Evolutionary conservation across 805 yeast species (phyloP).

Genomic region (Candida caryicola): DNA sequence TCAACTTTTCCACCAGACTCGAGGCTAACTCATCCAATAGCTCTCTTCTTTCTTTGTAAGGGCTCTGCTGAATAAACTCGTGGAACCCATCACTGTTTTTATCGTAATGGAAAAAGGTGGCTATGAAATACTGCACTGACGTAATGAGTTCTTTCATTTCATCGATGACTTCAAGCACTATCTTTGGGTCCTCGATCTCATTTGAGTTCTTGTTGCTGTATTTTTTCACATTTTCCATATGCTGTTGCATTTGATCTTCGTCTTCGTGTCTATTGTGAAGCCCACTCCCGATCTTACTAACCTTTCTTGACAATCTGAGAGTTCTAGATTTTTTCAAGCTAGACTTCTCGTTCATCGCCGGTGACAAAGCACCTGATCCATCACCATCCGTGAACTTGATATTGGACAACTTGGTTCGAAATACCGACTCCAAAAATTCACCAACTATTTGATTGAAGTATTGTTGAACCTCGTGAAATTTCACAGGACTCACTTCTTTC

Average conservation of each 20-base stretch:
- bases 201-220: constrained; percentile 6
- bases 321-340: constrained; percentile 29
- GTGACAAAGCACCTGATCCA: constrained; percentile 12
- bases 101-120: constrained; percentile 41
- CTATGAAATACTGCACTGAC: constrained; percentile 38
- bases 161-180: constrained; percentile 34
- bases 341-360: constrained; percentile 5
- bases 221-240: constrained; percentile 11
- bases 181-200: constrained; percentile 32
- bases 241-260: constrained; percentile 10
- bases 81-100: constrained; percentile 25
- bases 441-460: constrained; percentile 34
- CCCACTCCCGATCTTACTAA: constrained; percentile 20
- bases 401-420: constrained; percentile 21
- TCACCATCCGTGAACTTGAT: constrained; percentile 10
- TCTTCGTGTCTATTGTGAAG: constrained; percentile 7
- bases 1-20: constrained; percentile 24
- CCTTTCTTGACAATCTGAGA: constrained; percentile 27
- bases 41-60: constrained; percentile 29
- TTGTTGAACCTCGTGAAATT: constrained; percentile 46
- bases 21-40: constrained; percentile 26
- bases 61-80: constrained; percentile 25
- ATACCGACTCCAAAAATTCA: constrained; percentile 25
- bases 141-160: constrained; percentile 35
- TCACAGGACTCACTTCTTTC: constrained; percentile 51